Conservation (phyloP, 345 rosid species). For the Citrus sp. region DNA sequence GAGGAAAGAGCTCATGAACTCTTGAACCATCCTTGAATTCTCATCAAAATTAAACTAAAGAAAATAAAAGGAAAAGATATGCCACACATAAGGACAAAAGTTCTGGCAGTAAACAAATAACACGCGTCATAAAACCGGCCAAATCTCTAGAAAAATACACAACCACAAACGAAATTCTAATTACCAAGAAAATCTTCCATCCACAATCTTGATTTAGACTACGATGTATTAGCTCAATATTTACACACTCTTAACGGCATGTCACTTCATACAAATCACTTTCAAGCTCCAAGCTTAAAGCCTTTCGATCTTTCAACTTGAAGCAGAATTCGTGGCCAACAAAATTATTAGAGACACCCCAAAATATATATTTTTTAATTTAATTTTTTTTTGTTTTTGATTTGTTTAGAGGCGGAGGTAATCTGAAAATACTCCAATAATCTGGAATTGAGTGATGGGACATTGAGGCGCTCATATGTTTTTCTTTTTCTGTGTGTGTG, state of each 20-base stretch:
- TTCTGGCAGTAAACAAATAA: slow-evolving; percentile 6
- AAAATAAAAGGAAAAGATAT: neutral
- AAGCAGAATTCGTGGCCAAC: slow-evolving; percentile 30
- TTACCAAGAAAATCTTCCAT: slow-evolving; percentile 31
- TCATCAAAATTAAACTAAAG: neutral
- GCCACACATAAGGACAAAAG: neutral
- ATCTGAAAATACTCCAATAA: neutral
- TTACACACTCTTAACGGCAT: neutral
- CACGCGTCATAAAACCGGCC: slow-evolving; percentile 14
- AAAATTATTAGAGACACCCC: neutral
- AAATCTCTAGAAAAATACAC: slow-evolving; percentile 13
- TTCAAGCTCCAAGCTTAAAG: slow-evolving; percentile 21
- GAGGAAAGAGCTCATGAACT: neutral
- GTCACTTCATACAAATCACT: slow-evolving; percentile 11
- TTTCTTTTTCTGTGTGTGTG: too few species aligned
- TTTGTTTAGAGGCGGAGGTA: neutral
- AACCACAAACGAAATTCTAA: slow-evolving; percentile 6
- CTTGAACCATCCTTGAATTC: neutral
- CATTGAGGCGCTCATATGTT: neutral
- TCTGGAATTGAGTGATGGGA: neutral
- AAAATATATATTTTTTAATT: neutral
- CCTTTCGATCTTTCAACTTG: slow-evolving; percentile 18
- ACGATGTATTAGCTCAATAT: neutral
- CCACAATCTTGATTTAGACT: slow-evolving; percentile 20
- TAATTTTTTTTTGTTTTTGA: neutral